Evolutionary conservation across 2,329 filamentous ascomycete species (phyloP), one percentile per base, ranked within the genome.

Genomic region (Pestalotiopsis sp.): DNA sequence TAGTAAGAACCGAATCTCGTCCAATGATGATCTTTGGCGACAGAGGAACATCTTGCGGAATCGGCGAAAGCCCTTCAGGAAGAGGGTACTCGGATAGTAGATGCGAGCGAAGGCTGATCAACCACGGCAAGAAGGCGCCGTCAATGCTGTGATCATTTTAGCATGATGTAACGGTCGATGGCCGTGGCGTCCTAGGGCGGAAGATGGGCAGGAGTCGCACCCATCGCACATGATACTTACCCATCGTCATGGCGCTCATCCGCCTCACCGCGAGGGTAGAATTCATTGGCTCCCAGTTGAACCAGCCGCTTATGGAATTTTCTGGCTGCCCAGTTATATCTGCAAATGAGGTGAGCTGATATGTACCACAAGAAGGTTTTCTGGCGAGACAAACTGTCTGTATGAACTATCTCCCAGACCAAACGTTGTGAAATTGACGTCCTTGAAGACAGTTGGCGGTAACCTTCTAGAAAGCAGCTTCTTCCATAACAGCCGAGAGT

Each of bases 371-470:
- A 17, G 14, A 48, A 59, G 9, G 13, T 59, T 11, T 11, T n/a
- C n/a, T 4, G 17, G 48, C 5, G 14, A 20, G 26, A 77, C 86
- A 71, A 83, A 96, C 91, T 97, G 95, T 67, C 92, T 86, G 84
- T 99, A 99, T 1, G 94, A 97, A 75, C 92, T 97, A 79, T 99
- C 96, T 0, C 96, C 96, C 1, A 98, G 85, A 0, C 96, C 96
- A 83, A 98, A 97, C 0, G 91, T 92, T 3, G 93, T 91, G 79
- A 97, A 98, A 1, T 83, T 85, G 70, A 97, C 82, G 40, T 86
- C 85, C 48, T 83, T 77, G 52, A 99, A 82, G 73, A 91, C 94
- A 17, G 86, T 88, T 3, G 89, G 84, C 13, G 91, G 88, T 35
- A 99, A 85, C 73, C 89, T 93, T 78, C 92, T 94, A 72, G 93